Conservation (phyloP, 2,329 filamentous ascomycete species). For the Trichoderma sp. region DNA sequence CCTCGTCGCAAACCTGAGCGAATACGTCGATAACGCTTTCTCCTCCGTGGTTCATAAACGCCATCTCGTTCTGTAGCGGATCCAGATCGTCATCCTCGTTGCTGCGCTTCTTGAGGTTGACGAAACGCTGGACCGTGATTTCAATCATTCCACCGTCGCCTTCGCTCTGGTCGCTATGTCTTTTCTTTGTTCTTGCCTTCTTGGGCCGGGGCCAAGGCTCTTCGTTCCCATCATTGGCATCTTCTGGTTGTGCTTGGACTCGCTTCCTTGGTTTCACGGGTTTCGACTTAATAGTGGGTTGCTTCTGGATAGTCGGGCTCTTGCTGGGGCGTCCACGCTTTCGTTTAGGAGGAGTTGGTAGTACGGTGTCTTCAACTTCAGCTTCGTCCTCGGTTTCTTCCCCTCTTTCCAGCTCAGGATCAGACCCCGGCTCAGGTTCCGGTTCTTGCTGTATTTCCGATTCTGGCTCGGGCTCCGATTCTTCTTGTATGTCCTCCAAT, state of each 20-base stretch:
- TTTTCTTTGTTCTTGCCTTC: conserved; percentile 30
- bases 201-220: conserved; percentile 20
- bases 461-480: conserved; percentile 24
- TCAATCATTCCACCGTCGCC: conserved; percentile 44
- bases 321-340: conserved; percentile 39
- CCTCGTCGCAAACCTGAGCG: conserved; percentile 61
- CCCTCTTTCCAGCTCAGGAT: background rate
- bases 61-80: conserved; percentile 53
- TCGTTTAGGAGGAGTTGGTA: conserved; percentile 40
- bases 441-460: background rate
- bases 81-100: conserved; percentile 47
- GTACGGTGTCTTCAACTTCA: background rate
- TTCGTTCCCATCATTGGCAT: conserved; percentile 16
- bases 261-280: conserved; percentile 30
- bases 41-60: conserved; percentile 54
- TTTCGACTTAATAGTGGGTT: conserved; percentile 35
- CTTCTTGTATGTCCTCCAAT: conserved; percentile 33
- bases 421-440: background rate
- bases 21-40: conserved; percentile 66
- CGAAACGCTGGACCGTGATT: conserved; percentile 62
- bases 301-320: conserved; percentile 49
- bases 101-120: conserved; percentile 48
- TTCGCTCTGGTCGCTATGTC: conserved; percentile 32
- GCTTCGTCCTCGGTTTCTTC: conserved; percentile 6
- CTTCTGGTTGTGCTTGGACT: background rate